Evolutionary conservation across 441 rosid species (phyloP), one percentile per base, ranked within the genome.

Genomic region (Bocquillonia castaneifolia): DNA sequence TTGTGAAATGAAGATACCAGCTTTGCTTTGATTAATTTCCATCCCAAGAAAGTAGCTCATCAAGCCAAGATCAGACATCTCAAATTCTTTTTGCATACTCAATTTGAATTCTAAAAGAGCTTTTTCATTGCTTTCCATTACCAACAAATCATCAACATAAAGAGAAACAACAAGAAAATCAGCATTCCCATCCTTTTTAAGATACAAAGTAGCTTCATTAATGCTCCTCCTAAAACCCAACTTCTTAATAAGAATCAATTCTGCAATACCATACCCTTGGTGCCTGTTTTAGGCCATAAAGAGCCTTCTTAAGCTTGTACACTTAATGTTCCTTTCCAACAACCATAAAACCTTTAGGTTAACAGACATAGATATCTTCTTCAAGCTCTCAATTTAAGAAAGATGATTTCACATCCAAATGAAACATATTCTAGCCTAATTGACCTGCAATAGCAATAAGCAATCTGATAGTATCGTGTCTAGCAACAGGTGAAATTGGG

Each of bases 111-210:
- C 2, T 5, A 23, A 5, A 14, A 67, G 2, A 1, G 23, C 12
- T 3, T 3, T 5, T 3, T 1, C 10, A 10, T 55, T 26, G 2
- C 28, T 26, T 13, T 63, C 26, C 25, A 20, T 55, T 5, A 67
- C 17, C 0, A 67, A 5, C 18, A 67, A 10, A 39, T 54, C 63
- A 67, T 67, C 63, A 1, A 26, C 52, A 55, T 34, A 67, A 7
- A 53, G 12, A 1, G 52, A 67, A 7, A 55, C 9, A 15, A 15
- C 26, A 0, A 25, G 0, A 1, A 10, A 25, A 4, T 63, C 18
- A 48, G 25, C n/a, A n/a, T n/a, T n/a, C 5, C 9, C 25, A 18
- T 48, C 23, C 18, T 10, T 0, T 10, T 6, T 48, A 0, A 47
- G 37, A 45, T 63, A 42, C 0, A 45, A 15, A 2, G 55, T 63